These are phyloP conservation scores for Aspergillus fumigatiaffinis DNA, from an alignment of 2,329 filamentous ascomycete genomes.

Conservation along the genomic window DNA sequence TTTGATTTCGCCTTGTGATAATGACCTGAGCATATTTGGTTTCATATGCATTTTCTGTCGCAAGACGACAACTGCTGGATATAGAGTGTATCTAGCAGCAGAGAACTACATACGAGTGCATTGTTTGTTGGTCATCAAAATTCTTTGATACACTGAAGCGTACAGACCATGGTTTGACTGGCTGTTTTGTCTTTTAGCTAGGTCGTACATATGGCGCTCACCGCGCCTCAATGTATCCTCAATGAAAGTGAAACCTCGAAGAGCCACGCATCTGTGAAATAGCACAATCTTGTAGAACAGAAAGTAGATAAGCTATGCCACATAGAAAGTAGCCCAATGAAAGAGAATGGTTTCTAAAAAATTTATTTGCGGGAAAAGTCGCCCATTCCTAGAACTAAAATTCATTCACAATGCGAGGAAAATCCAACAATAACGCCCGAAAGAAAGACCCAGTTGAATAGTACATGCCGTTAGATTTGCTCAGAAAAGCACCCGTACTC, in stretches of 20 bases:
- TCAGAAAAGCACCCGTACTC: background rate
- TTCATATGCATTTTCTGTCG: slow-evolving; percentile 21
- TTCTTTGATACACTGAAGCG: slow-evolving; percentile 9
- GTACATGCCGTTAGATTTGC: slow-evolving; percentile 3
- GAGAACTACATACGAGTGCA: slow-evolving; percentile 13
- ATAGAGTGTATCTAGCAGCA: slow-evolving; percentile 10
- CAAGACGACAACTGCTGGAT: slow-evolving; percentile 18
- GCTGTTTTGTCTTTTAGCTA: slow-evolving; percentile 5
- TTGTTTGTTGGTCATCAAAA: slow-evolving; percentile 7
- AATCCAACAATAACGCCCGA: slow-evolving; percentile 14
- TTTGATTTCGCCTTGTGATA: slow-evolving; percentile 17
- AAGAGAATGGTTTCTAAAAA: background rate
- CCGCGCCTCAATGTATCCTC: background rate
- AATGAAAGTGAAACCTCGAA: background rate
- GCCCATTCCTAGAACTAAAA: background rate
- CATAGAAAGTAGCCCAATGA: background rate
- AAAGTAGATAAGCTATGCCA: background rate
- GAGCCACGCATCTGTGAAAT: background rate
- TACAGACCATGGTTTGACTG: slow-evolving; percentile 17
- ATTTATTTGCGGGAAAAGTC: background rate
- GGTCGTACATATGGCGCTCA: background rate
- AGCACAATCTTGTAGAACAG: background rate
- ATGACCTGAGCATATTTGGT: slow-evolving; percentile 25
- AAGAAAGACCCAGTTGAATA: slow-evolving; percentile 3
- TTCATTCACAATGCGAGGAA: slow-evolving; percentile 5